Percentiles rank a stretch among this genome's conserved stretches.
phyloP scores from a whole-genome alignment of 2,329 filamentous ascomycete species.

The Meredithiella fracta region DNA sequence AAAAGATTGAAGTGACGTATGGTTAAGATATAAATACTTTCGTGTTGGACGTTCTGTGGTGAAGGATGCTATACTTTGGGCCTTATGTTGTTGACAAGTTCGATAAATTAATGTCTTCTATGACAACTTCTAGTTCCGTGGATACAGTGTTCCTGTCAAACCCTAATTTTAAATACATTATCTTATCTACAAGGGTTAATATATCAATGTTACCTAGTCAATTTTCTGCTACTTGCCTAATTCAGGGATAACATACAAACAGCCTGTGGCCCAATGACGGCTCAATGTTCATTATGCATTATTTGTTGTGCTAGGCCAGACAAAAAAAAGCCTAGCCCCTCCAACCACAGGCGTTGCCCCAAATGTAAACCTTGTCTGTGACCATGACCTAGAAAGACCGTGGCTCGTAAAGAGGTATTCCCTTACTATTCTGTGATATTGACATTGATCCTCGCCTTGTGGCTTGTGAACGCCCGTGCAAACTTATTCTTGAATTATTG shows the following conservation, averaged over 20 bases:
- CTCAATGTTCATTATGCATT: background rate
- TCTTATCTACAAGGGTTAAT: background rate
- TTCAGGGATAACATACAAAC: background rate
- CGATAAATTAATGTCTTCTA: too few species aligned
- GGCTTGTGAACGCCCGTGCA: background rate
- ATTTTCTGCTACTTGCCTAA: background rate
- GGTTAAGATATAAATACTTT: background rate
- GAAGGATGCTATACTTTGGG: too few species aligned
- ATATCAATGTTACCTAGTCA: constrained; percentile 6
- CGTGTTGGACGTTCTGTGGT: too few species aligned
- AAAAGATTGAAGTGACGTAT: background rate
- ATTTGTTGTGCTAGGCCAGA: background rate
- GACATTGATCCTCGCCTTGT: background rate
- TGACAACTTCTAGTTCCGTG: too few species aligned
- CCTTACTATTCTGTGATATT: background rate
- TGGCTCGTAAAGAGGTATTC: background rate
- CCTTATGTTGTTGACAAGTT: too few species aligned
- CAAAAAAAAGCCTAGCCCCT: background rate
- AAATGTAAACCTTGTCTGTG: background rate
- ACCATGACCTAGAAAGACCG: background rate
- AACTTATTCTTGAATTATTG: background rate
- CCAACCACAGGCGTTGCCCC: background rate
- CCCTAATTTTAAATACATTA: too few species aligned
- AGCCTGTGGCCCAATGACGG: background rate
- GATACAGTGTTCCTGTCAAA: too few species aligned